phyloP scores from a whole-genome alignment of 352 stramenopile species.

The Halophytophthora batemanensis region DNA sequence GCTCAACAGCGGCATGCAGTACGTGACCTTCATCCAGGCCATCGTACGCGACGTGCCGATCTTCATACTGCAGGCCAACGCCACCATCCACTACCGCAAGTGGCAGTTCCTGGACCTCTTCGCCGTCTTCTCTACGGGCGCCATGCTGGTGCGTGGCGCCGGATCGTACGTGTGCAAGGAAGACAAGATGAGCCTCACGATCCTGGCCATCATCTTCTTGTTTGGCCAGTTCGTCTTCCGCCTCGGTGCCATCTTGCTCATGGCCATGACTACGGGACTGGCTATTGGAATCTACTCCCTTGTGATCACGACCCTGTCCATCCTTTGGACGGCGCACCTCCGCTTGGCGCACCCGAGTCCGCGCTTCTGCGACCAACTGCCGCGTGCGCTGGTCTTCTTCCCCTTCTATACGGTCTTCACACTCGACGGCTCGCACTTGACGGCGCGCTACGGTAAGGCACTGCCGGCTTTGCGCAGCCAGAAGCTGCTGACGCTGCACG shows the following conservation, averaged over 20 bases:
- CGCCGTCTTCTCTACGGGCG: conserved; percentile 45
- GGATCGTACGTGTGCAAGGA: conserved; percentile 43
- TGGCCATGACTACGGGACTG: conserved; percentile 58
- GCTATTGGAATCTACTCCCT: conserved; percentile 35
- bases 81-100: conserved; percentile 81
- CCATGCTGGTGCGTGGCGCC: conserved; percentile 49
- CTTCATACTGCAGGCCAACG: conserved; percentile 73
- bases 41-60: conserved; percentile 71
- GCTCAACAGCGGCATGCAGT: conserved; percentile 35
- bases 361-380: conserved; percentile 31
- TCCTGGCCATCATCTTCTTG: conserved; percentile 45
- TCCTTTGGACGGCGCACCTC: conserved; percentile 30
- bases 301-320: conserved; percentile 31
- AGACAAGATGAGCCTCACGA: conserved; percentile 24
- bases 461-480: conserved; percentile 28
- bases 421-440: conserved; percentile 48
- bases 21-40: conserved; percentile 59
- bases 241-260: conserved; percentile 52
- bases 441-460: conserved; percentile 25
- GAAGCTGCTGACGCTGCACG: conserved; percentile 40
- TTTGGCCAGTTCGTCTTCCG: conserved; percentile 61
- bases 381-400: conserved; percentile 54
- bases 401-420: conserved; percentile 66
- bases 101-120: conserved; percentile 64
- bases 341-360: conserved; percentile 39